Evolutionary conservation across 495 filamentous ascomycete genomes (phyloP).

Genomic region (Penicillium bovifimosum): DNA sequence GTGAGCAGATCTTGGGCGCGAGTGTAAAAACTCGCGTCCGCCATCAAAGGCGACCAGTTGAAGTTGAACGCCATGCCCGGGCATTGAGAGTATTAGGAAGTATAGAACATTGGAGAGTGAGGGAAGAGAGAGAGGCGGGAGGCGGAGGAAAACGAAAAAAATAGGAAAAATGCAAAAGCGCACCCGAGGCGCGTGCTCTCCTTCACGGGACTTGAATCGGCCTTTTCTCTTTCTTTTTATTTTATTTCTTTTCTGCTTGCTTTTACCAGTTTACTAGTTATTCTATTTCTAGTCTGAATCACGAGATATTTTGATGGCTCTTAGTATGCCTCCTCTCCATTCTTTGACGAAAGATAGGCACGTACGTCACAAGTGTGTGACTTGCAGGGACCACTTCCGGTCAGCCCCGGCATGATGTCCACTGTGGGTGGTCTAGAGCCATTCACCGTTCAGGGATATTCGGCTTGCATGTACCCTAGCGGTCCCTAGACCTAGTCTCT

Average conservation of each 20-base stretch:
- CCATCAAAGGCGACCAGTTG: slow-evolving; percentile 99
- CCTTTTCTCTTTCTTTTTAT: neutral
- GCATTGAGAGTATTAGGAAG: slow-evolving; percentile 26
- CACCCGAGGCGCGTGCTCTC: slow-evolving; percentile 4
- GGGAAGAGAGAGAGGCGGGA: slow-evolving; percentile 1
- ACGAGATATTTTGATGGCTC: neutral
- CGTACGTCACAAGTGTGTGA: slow-evolving; percentile 7
- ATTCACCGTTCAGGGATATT: neutral
- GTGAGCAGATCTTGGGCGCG: slow-evolving; percentile 92
- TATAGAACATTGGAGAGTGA: neutral
- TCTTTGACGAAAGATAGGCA: neutral
- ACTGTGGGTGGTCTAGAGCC: slow-evolving; percentile 1
- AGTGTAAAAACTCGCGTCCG: slow-evolving; percentile 82
- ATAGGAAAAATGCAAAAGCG: slow-evolving; percentile 5
- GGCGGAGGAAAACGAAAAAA: slow-evolving; percentile 5
- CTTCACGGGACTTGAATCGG: neutral
- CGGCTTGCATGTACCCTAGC: neutral
- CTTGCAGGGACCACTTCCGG: slow-evolving; percentile 8
- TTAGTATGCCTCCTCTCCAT: neutral
- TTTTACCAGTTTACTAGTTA: neutral
- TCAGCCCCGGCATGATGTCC: slow-evolving; percentile 8
- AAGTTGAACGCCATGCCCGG: slow-evolving; percentile 95
- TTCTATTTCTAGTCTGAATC: neutral
- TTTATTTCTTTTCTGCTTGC: neutral
- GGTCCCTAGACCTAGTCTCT: too few species aligned